phyloP scores from a whole-genome alignment of 2,329 filamentous ascomycete genomes.

The Talaromyces sp. region DNA sequence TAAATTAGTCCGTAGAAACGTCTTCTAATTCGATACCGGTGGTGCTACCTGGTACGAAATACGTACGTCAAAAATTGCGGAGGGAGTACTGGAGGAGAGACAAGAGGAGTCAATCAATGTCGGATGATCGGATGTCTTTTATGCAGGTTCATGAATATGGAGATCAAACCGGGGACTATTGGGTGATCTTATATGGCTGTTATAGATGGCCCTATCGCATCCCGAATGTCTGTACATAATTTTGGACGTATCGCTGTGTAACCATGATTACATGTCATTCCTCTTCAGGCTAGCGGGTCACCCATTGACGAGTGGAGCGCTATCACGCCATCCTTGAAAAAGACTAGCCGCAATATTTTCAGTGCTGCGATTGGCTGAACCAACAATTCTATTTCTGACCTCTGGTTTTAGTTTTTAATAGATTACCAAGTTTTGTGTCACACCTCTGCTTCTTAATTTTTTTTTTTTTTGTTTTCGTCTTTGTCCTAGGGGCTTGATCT shows the following conservation, averaged over 20 bases:
- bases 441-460: neutral
- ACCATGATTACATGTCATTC: neutral
- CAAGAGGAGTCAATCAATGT: neutral
- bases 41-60: neutral
- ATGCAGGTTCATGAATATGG: neutral
- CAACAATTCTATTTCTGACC: neutral
- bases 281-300: neutral
- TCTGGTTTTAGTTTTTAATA: neutral
- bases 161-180: neutral
- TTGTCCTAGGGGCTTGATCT: neutral
- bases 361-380: neutral
- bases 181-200: neutral
- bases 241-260: neutral
- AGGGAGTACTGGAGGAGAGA: neutral
- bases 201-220: neutral
- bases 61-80: neutral
- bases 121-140: neutral
- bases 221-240: neutral
- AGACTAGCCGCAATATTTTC: neutral
- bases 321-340: neutral
- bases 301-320: neutral
- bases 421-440: neutral
- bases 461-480: neutral
- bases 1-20: neutral
- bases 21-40: neutral